Base-by-base conservation (phyloP, 1,284 basidiomycete genomes). In the Kwoniella shivajii region DNA sequence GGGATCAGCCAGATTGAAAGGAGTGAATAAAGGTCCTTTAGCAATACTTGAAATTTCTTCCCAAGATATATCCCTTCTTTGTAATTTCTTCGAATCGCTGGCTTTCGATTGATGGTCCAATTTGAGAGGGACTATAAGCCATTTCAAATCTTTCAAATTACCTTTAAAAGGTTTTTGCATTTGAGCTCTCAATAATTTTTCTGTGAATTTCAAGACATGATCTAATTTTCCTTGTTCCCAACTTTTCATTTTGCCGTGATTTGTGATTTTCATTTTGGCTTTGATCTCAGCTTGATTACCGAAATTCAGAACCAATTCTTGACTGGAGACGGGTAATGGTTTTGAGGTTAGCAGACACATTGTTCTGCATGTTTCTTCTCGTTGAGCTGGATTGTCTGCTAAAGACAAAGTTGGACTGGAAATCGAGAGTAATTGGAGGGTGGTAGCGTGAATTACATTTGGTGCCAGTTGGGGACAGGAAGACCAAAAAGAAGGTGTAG, bases 41-140 rank as follows among this genome's bases (percentile, higher is more conserved):
- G 50, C 59, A 11, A 58, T 43, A 4, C 38, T 37, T 0, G 39
- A 29, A 6, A 76, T 56, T 24, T 74, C 68, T 11, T 64, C 57
- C 74, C 74, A 76, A 10, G 61, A 65, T n/a, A 76, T 60, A 45
- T 68, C 64, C 22, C 49, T 41, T 20, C 54, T 22, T 31, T 36
- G 45, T 10, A 65, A 38, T 42, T 48, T 60, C 13, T 13, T 45
- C 13, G 18, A 37, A 14, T 56, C 44, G n/a, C 31, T 31, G n/a
- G n/a, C n/a, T n/a, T n/a, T n/a, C n/a, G n/a, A n/a, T n/a, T n/a
- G n/a, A n/a, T n/a, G n/a, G 9, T 45, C 36, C 9, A 26, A 2
- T 11, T 44, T 37, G 29, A 72, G 53, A 26, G 74, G 74, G 1
- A 70, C 56, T 1, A 76, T 11, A 10, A 72, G 52, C 64, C 66